Conservation (phyloP, 768 basidiomycete species). For the Infundibulicybe gibba region DNA sequence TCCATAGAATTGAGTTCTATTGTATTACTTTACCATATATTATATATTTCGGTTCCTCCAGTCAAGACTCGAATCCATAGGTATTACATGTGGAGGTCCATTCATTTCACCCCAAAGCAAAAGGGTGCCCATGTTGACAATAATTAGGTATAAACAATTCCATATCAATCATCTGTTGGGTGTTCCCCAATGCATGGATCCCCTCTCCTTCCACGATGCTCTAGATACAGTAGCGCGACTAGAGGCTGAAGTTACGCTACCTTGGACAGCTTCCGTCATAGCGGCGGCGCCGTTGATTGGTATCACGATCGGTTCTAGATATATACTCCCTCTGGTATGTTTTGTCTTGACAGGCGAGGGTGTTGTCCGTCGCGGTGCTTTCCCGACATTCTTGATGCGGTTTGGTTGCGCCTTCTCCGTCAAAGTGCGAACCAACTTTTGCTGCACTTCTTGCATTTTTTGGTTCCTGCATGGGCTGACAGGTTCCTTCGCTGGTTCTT, state of each 20-base stretch:
- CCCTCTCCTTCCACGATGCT: no score
- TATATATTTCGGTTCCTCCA: background rate
- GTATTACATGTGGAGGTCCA: no score
- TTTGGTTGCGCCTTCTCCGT: constrained; percentile 11
- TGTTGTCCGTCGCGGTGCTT: constrained; percentile 28
- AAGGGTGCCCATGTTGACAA: no score
- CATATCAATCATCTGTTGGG: no score
- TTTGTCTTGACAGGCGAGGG: constrained; percentile 24
- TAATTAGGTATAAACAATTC: no score
- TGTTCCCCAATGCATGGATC: no score
- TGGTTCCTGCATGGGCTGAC: constrained; percentile 14
- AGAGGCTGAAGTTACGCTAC: constrained; percentile 14
- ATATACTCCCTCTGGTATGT: constrained; percentile 24
- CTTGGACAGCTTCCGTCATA: constrained; percentile 19
- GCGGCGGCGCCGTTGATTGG: constrained; percentile 17
- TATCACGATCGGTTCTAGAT: constrained; percentile 28
- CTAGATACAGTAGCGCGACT: background rate
- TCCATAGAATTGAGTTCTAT: background rate
- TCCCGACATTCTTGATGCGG: constrained; percentile 38
- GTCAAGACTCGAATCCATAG: no score
- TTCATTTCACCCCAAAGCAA: no score
- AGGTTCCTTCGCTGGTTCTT: constrained; percentile 1
- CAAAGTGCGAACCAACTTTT: constrained; percentile 6
- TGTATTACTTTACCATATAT: background rate
- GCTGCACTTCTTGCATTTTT: constrained; percentile 12